Evolutionary conservation across 352 stramenopile genomes (phyloP), one percentile per base, ranked within the genome.

Genomic region (Pythium aristosporum): DNA sequence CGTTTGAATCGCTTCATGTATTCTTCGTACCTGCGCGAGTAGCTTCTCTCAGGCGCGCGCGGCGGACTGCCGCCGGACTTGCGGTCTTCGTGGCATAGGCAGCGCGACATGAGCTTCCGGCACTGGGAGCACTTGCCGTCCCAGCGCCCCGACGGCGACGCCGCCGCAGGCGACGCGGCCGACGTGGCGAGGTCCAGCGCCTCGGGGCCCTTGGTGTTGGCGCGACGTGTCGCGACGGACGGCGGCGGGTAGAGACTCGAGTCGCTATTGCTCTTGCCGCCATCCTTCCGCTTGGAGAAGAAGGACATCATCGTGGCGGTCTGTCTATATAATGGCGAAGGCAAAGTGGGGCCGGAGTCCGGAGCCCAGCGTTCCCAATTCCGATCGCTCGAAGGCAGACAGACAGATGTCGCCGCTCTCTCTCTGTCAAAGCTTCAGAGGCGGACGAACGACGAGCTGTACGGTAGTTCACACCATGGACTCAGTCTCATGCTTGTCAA

Each of bases 61-160:
- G 16, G 7, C 13, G 42, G 18, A 2, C 42, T 42, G 37, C 37
- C 15, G 37, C 37, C 15, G 10, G 10, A 16, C 18, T 48, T 23
- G n/a, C 5, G 15, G 42, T 69, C 61, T 34, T 73, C 61, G 39
- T 69, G 53, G 39, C 67, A 73, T 7, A 67, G 46, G n/a, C 67
- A 73, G 4, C 43, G 34, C 48, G 67, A 73, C 67, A 73, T 73
- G 43, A 73, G 61, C 47, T 73, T 73, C 21, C 67, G 67, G 51
- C 67, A 73, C 11, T 61, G 28, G 5, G 25, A 4, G 47, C 67
- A 73, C 44, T 73, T 73, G 51, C 67, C 67, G 21, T 73, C 67
- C 67, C 67, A 72, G 2, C 60, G 37, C 41, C n/a, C 20, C 16
- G 36, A n/a, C 20, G 8, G 21, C n/a, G 36, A 37, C 2, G 39